Percentiles rank a stretch among this genome's conserved stretches.
Evolutionary conservation across 2,329 filamentous ascomycete genomes (phyloP).

Genomic region (Exophiala sideris): DNA sequence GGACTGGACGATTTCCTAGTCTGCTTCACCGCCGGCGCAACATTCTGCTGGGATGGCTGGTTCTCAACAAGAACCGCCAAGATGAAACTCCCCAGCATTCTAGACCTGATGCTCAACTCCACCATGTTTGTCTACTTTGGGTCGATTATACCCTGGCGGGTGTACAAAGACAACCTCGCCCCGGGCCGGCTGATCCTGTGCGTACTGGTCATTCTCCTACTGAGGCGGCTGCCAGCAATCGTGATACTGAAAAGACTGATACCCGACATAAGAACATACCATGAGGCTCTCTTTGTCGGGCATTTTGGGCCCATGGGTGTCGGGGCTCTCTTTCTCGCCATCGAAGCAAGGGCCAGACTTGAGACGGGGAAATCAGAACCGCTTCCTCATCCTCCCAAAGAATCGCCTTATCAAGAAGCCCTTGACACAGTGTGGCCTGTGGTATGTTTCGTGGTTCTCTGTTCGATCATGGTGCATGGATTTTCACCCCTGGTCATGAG

Average conservation of each 20-base stretch:
- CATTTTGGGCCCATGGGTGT: slow-evolving; percentile 60
- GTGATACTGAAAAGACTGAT: slow-evolving; percentile 47
- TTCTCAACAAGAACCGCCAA: slow-evolving; percentile 47
- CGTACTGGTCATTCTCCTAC: slow-evolving; percentile 48
- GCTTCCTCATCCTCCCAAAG: slow-evolving; percentile 41
- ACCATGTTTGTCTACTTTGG: slow-evolving; percentile 57
- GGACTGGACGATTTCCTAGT: slow-evolving; percentile 57
- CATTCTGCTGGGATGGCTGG: slow-evolving; percentile 55
- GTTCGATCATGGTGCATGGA: slow-evolving; percentile 54
- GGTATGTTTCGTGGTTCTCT: slow-evolving; percentile 53
- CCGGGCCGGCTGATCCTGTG: slow-evolving; percentile 44
- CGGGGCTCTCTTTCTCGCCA: slow-evolving; percentile 55
- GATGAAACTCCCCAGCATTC: slow-evolving; percentile 47
- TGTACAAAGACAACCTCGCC: slow-evolving; percentile 39
- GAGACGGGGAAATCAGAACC: slow-evolving; percentile 49
- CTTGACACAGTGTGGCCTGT: slow-evolving; percentile 53
- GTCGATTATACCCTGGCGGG: slow-evolving; percentile 51
- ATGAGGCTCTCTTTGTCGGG: slow-evolving; percentile 54
- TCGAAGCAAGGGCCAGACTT: slow-evolving; percentile 53
- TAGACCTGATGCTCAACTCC: slow-evolving; percentile 55
- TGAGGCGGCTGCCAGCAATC: slow-evolving; percentile 53
- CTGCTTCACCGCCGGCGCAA: slow-evolving; percentile 54
- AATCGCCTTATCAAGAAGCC: slow-evolving; percentile 35
- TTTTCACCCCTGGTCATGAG: slow-evolving; percentile 52
- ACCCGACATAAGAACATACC: slow-evolving; percentile 48